Base-by-base conservation (phyloP, 768 basidiomycete genomes). In the Pseudohyphozyma bogoriensis region DNA sequence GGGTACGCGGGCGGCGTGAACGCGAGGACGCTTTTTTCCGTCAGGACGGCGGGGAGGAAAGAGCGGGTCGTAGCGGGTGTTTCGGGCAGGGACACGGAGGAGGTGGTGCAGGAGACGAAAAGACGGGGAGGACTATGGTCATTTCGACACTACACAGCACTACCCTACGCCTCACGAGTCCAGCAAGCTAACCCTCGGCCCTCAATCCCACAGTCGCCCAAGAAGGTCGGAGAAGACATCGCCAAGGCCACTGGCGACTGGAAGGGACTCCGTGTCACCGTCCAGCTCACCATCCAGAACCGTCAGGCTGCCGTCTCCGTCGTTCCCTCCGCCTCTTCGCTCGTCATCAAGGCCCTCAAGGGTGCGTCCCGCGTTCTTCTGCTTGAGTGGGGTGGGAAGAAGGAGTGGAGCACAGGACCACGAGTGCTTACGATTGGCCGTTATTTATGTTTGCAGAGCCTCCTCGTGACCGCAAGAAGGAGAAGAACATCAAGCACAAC, bases 151-250 rank as follows among this genome's bases (percentile, higher is more conserved):
- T n/a, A n/a, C n/a, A n/a, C n/a, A n/a, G n/a, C n/a, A n/a, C n/a
- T n/a, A n/a, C n/a, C n/a, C n/a, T n/a, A n/a, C 42, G 42, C 22
- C 42, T 20, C 37, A 10, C 37, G 42, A 44, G 26, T 11, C 10
- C 1, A 10, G 40, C 3, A 15, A 44, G 36, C 51, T 52, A 36
- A 52, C 51, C 13, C 4, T 26, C 13, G 22, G 16, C 51, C 6
- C 4, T 18, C 24, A 22, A 11, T 36, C 33, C 4, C 28, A 55
- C 69, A 97, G 95, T 96, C 95, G 60, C 95, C 95, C 70, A 99
- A 99, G 81, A 97, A 97, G 80, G 95, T 99, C 77, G 95, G 95
- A 78, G 95, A 99, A 89, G 95, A 99, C 78, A 99, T 99, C 74
- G 95, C 95, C 71, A 99, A 99, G 77, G 93, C 93, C 60, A 99